Base-by-base conservation (phyloP, 768 basidiomycete genomes). In the Trametes maxima region DNA sequence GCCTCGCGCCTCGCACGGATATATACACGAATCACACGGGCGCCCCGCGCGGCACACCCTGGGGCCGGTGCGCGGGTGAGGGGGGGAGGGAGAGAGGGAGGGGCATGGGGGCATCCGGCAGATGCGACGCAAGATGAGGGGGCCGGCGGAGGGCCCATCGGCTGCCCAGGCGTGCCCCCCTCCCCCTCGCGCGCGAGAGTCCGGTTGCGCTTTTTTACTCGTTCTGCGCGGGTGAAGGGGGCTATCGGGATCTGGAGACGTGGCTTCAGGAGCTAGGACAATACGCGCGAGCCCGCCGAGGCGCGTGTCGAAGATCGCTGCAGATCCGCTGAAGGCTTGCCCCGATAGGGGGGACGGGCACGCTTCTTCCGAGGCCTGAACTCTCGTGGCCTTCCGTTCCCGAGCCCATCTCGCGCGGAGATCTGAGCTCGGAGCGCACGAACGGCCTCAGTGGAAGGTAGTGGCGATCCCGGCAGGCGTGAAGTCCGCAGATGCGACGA, bases 281-380 rank as follows among this genome's bases (percentile, higher is more conserved):
- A 33, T 37, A 37, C 24, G 28, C 35, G 43, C 28, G 60, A 35
- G 45, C 51, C 42, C 62, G 62, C 56, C 62, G 52, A 49, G 57
- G 50, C 59, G 50, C 40, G 16, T 37, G 56, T 47, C 46, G 56
- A 63, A 54, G 62, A 63, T 58, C 52, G 45, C 44, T 46, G 57
- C 46, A 58, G 57, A 58, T 58, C 57, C 46, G 49, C 47, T 49
- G 50, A 14, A 45, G 25, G 55, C 40, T 28, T 36, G 44, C 50
- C 44, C 39, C 49, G 42, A 48, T 45, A 43, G 50, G 55, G 49
- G 19, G 17, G 28, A 33, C 53, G 24, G 17, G 42, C 58, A 43
- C 54, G 62, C 62, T 64, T 64, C 62, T 64, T 64, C 62, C 57
- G 58, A 64, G 62, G 62, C 62, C 62, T 49, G 52, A 64, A 64